A percentile compares a stretch with the other conserved stretches of the same genome.
These are phyloP conservation scores for Aquilaria malaccensis DNA, from an alignment of 345 rosid species.

Conservation along the genomic window DNA sequence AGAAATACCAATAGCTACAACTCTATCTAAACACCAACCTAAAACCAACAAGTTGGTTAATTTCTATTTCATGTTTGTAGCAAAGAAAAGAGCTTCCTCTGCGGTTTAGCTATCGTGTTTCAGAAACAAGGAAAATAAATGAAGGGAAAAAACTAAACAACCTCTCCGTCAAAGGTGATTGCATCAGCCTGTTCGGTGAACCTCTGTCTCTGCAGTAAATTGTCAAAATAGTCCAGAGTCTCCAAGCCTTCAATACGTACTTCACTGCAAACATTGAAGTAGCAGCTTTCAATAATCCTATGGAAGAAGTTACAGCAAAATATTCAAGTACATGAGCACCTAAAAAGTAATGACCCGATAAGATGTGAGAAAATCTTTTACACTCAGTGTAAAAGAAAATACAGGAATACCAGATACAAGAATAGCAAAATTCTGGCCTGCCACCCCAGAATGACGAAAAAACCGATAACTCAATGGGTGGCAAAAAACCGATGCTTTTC, in stretches of 20 bases:
- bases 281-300: constrained; percentile 12
- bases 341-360: too few species aligned
- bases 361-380: background rate
- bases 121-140: background rate
- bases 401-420: background rate
- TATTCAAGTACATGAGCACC: too few species aligned
- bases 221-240: constrained; percentile 91
- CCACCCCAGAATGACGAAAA: background rate
- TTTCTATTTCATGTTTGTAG: background rate
- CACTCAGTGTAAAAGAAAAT: background rate
- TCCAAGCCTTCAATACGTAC: constrained; percentile 97
- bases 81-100: background rate
- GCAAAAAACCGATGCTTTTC: too few species aligned
- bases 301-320: too few species aligned
- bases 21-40: background rate
- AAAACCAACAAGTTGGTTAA: background rate
- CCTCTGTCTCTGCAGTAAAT: constrained; percentile 56
- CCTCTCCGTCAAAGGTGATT: constrained; percentile 91
- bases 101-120: too few species aligned
- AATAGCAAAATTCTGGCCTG: too few species aligned
- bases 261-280: constrained; percentile 58
- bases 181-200: constrained; percentile 98
- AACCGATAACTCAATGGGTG: background rate
- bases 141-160: constrained; percentile 12
- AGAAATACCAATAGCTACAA: background rate